A percentile compares a stretch with the other conserved stretches of the same genome.
Conservation (phyloP, 2,329 filamentous ascomycete genomes). For the Fusarium cicatricum region DNA sequence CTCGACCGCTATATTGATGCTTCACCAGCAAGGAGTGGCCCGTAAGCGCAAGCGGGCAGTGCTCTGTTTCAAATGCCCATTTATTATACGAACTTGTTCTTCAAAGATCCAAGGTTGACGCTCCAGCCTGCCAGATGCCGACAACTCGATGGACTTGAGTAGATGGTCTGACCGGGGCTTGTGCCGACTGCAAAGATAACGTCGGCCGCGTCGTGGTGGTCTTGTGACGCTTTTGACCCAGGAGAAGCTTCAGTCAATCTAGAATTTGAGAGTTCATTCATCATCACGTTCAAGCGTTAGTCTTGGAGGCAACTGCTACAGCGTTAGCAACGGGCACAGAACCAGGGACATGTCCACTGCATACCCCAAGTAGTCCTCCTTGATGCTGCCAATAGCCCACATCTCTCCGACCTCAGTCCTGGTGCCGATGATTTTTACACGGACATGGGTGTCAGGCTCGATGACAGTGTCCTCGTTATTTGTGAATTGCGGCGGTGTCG, state of each 20-base stretch:
- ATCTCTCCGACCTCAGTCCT: slow-evolving; percentile 93
- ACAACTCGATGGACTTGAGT: slow-evolving; percentile 1
- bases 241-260: slow-evolving; percentile 20
- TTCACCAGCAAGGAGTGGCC: slow-evolving; percentile 11
- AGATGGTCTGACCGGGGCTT: background rate
- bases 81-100: background rate
- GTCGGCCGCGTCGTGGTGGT: background rate
- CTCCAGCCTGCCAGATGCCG: background rate
- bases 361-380: slow-evolving; percentile 79
- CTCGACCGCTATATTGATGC: slow-evolving; percentile 5
- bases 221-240: background rate
- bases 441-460: slow-evolving; percentile 91
- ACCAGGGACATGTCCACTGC: slow-evolving; percentile 7
- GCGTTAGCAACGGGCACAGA: slow-evolving; percentile 21
- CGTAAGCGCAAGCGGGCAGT: background rate
- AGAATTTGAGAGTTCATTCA: slow-evolving; percentile 23
- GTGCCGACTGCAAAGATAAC: background rate
- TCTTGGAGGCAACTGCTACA: slow-evolving; percentile 43
- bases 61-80: slow-evolving; percentile 2
- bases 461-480: slow-evolving; percentile 95
- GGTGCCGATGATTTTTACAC: slow-evolving; percentile 93
- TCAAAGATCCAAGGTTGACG: slow-evolving; percentile 4
- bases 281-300: slow-evolving; percentile 25
- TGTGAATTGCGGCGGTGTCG: slow-evolving; percentile 95
- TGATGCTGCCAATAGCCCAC: slow-evolving; percentile 97